phyloP scores from a whole-genome alignment of 352 stramenopile genomes.

The Lagenidium giganteum region DNA sequence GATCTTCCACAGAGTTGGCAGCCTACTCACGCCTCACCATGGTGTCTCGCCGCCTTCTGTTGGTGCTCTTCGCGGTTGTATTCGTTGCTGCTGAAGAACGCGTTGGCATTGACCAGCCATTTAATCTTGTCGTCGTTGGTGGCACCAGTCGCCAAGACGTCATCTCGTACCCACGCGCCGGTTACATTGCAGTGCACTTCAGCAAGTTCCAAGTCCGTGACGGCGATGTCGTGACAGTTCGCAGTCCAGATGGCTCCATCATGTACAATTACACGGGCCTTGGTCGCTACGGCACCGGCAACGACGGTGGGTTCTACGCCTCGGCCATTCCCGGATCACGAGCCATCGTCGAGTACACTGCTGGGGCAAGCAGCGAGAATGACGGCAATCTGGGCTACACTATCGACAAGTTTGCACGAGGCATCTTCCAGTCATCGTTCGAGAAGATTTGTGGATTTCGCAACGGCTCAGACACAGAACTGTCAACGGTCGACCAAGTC shows the following conservation, averaged over 20 bases:
- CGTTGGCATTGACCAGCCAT: too few species aligned
- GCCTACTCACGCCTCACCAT: too few species aligned
- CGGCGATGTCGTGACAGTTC: constrained; percentile 43
- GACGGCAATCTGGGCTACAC: constrained; percentile 4
- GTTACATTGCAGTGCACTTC: constrained; percentile 57
- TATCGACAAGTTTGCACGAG: constrained; percentile 19
- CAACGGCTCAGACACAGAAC: constrained; percentile 21
- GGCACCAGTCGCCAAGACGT: not conserved
- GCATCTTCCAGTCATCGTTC: constrained; percentile 18
- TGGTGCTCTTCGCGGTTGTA: too few species aligned
- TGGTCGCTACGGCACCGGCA: constrained; percentile 9
- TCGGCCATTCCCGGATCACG: constrained; percentile 5
- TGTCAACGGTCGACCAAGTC: too few species aligned
- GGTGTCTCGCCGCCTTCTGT: too few species aligned
- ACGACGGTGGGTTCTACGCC: constrained; percentile 14
- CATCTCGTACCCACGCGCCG: constrained; percentile 33
- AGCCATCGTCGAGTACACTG: constrained; percentile 14
- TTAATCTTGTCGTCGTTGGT: too few species aligned
- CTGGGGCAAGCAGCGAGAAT: not conserved
- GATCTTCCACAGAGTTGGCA: too few species aligned
- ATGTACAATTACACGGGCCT: constrained; percentile 14
- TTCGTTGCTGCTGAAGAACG: too few species aligned
- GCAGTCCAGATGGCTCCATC: constrained; percentile 19
- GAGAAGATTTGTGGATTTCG: constrained; percentile 20
- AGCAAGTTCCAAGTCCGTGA: constrained; percentile 39